Evolutionary conservation across 805 yeast genomes (phyloP), one percentile per base, ranked within the genome.

Genomic region (Kuraishia piskuri): DNA sequence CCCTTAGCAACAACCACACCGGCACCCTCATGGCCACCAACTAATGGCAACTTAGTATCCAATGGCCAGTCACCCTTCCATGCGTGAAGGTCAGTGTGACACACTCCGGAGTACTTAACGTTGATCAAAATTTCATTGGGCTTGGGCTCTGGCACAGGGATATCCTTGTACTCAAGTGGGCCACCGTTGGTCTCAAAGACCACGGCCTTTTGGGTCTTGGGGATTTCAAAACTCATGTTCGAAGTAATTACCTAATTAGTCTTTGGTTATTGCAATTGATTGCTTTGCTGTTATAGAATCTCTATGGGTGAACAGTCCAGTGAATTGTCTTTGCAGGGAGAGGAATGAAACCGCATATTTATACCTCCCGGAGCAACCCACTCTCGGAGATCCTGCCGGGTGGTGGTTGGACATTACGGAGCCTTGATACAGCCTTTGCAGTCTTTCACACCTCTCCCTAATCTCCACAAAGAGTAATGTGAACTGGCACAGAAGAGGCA

Each of bases 1-100:
- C 88, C 88, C 67, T 74, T 70, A 51, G 78, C 85, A 56, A 82
- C 88, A 57, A 82, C 88, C 37, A 78, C 76, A 70, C 88, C 87
- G 50, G 86, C 86, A 74, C 88, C 88, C 69, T 82, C 88, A 68
- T 82, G 88, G 64, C 88, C 88, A 61, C 88, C 88, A 49, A 82
- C 84, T 61, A 82, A 72, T 46, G 86, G 87, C 61, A 82, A 71
- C 73, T 64, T 76, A 67, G 63, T 73, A 64, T 69, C 78, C 70
- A 83, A 74, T 56, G 87, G 82, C 86, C 86, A 82, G 64, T 82
- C 86, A 63, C 86, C 86, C 64, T 80, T 78, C 86, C 86, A 82
- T 47, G 88, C 88, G 71, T 83, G 88, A 66, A 83, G 77, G 66
- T 83, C 88, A 25, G 88, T 82, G 74, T 83, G 88, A 67, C 88